Evolutionary conservation across 2,329 filamentous ascomycete genomes (phyloP).

Genomic region (Pseudonectria buxi): DNA sequence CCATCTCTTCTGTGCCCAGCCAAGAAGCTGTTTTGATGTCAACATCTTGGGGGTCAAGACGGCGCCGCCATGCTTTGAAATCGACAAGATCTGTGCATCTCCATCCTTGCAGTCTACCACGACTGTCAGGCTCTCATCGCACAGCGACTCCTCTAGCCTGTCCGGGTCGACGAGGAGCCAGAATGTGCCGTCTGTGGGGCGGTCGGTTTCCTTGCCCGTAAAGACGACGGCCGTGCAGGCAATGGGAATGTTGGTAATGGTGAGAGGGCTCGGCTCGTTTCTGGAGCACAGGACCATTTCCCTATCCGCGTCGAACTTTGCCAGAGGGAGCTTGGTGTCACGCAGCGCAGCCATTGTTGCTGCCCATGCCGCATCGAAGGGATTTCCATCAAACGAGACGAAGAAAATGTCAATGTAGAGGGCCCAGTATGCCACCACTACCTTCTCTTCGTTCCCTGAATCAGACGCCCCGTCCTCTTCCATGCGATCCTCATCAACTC

Average conservation of each 20-base stretch:
- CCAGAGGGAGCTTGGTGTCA: constrained; percentile 69
- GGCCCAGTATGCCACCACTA: constrained; percentile 85
- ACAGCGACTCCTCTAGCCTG: constrained; percentile 78
- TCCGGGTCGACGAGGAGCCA: constrained; percentile 89
- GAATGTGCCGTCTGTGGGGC: constrained; percentile 39
- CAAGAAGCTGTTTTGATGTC: constrained; percentile 55
- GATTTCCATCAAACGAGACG: constrained; percentile 85
- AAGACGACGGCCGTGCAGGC: constrained; percentile 76
- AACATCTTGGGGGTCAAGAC: constrained; percentile 56
- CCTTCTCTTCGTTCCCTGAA: constrained; percentile 30
- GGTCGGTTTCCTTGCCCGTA: constrained; percentile 51
- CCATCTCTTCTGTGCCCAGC: constrained; percentile 30
- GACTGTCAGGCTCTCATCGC: constrained; percentile 74
- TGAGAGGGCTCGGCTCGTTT: constrained; percentile 48
- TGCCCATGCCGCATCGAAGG: constrained; percentile 87
- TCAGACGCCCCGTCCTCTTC: constrained; percentile 29
- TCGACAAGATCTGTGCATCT: constrained; percentile 53
- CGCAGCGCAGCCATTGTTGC: constrained; percentile 73
- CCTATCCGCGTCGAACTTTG: constrained; percentile 76
- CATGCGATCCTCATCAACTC: constrained; percentile 37
- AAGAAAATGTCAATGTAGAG: constrained; percentile 95
- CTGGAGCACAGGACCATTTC: constrained; percentile 72
- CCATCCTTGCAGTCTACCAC: constrained; percentile 61
- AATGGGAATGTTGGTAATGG: constrained; percentile 61
- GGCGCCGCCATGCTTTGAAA: constrained; percentile 81